Evolutionary conservation across 2,329 filamentous ascomycete species (phyloP).

Genomic region (Fusarium compactum): DNA sequence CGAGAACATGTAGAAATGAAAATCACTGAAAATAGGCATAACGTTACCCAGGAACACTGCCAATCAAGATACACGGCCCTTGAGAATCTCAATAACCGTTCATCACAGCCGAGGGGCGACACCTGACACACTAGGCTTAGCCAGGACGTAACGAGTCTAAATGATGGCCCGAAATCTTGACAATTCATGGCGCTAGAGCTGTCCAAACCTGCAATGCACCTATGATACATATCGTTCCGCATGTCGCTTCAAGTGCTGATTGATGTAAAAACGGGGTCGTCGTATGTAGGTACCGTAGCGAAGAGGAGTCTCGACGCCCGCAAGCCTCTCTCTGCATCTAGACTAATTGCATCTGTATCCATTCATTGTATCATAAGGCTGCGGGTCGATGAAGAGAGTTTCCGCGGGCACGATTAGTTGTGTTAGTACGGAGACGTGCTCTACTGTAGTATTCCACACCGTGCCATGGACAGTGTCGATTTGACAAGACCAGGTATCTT

Average conservation of each 20-base stretch:
- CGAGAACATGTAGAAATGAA: not conserved
- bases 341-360: not conserved
- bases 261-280: slow-evolving; percentile 5
- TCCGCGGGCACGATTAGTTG: not conserved
- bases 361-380: slow-evolving; percentile 8
- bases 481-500: slow-evolving; percentile 4
- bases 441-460: not conserved
- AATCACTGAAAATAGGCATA: slow-evolving; percentile 8
- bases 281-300: slow-evolving; percentile 2
- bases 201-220: not conserved
- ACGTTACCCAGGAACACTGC: slow-evolving; percentile 1
- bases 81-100: slow-evolving; percentile 11
- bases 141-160: slow-evolving; percentile 15
- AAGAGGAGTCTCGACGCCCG: slow-evolving; percentile 7
- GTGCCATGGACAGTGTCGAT: slow-evolving; percentile 28
- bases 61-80: slow-evolving; percentile 8
- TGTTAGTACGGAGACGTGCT: slow-evolving; percentile 1
- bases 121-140: slow-evolving; percentile 32
- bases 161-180: slow-evolving; percentile 15
- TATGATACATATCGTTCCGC: slow-evolving; percentile 10
- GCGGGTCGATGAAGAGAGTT: slow-evolving; percentile 6
- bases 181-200: slow-evolving; percentile 21
- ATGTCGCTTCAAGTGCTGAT: slow-evolving; percentile 13
- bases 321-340: slow-evolving; percentile 9
- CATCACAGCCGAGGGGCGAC: slow-evolving; percentile 27